Base-by-base conservation (phyloP, 2,329 filamentous ascomycete genomes). In the Fusarium protoensiforme region DNA sequence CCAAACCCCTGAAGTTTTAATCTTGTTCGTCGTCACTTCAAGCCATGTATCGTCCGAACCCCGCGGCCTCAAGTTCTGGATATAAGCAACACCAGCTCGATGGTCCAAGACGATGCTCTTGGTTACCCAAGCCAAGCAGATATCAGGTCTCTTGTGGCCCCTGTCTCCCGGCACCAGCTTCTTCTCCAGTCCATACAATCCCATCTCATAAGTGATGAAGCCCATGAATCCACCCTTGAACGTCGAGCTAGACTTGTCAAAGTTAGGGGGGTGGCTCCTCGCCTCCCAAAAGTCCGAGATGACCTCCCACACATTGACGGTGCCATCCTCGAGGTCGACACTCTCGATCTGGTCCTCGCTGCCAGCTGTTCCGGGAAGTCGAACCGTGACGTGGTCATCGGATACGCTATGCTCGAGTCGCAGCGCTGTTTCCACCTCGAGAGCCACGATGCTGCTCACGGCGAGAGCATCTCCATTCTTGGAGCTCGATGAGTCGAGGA, bases 161-260 rank as follows among this genome's bases (percentile, higher is more conserved):
- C 81, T 73, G 5, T 76, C 60, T 1, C 67, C 69, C 0, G 79
- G 64, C 0, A 82, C 74, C 29, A 78, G 69, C 0, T 77, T 78
- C 7, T 79, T 76, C 41, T 79, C 81, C 7, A 83, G 69, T 0
- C 79, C 79, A 31, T 80, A 76, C 1, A 97, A 84, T 0, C 94
- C 94, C 79, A 95, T 90, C 80, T 98, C 95, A 69, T 98, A 97
- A 0, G 93, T 94, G 59, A 94, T 88, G 77, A 92, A 97, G 0
- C 95, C 95, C 83, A 97, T 90, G 67, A 97, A 91, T 0, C 95
- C 95, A 60, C 94, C 95, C 82, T 93, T 90, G 79, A 97, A 98
- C 0, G 93, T 89, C 0, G 75, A 75, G 4, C 29, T 39, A 20
- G 74, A 70, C 13, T 67, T 58, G 14, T 53, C 51, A 20, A 67